Conservation (phyloP, 345 rosid species). For the Camelina sativa region DNA sequence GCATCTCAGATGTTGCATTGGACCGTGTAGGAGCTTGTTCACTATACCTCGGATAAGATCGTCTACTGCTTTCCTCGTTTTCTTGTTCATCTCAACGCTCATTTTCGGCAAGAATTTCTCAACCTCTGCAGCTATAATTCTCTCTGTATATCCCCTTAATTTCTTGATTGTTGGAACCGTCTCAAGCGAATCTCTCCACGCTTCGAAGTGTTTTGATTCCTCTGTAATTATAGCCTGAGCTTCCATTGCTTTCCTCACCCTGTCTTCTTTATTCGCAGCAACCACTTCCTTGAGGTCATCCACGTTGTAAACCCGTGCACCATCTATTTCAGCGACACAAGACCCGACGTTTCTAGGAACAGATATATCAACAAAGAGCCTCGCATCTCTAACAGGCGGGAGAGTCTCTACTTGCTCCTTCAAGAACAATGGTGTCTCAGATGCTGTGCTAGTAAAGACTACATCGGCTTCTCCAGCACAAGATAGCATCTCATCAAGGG, state of each 20-base stretch:
- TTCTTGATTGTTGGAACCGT: constrained; percentile 96
- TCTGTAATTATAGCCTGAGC: constrained; percentile 79
- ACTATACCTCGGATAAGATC: constrained; percentile 87
- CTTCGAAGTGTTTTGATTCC: constrained; percentile 83
- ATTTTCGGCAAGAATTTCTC: constrained; percentile 79
- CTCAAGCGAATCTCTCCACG: constrained; percentile 96
- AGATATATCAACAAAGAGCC: constrained; percentile 89
- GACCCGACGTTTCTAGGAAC: constrained; percentile 93
- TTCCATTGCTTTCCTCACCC: constrained; percentile 85
- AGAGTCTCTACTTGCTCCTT: constrained; percentile 70
- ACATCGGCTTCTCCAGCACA: constrained; percentile 92
- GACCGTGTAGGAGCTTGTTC: constrained; percentile 89
- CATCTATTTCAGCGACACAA: constrained; percentile 61
- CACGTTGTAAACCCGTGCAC: constrained; percentile 78
- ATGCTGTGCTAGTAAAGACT: constrained; percentile 90
- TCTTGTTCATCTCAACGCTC: constrained; percentile 79
- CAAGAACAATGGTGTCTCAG: constrained; percentile 73
- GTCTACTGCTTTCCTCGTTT: constrained; percentile 75
- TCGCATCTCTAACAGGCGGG: constrained; percentile 57
- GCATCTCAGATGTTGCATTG: constrained; percentile 95
- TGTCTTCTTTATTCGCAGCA: constrained; percentile 96
- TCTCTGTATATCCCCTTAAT: constrained; percentile 82
- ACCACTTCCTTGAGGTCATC: constrained; percentile 98
- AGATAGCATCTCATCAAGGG: constrained; percentile 65
- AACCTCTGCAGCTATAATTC: constrained; percentile 67